These are phyloP conservation scores for Phlebiopsis flavidoalba DNA, from an alignment of 768 basidiomycete genomes.

Conservation along the genomic window DNA sequence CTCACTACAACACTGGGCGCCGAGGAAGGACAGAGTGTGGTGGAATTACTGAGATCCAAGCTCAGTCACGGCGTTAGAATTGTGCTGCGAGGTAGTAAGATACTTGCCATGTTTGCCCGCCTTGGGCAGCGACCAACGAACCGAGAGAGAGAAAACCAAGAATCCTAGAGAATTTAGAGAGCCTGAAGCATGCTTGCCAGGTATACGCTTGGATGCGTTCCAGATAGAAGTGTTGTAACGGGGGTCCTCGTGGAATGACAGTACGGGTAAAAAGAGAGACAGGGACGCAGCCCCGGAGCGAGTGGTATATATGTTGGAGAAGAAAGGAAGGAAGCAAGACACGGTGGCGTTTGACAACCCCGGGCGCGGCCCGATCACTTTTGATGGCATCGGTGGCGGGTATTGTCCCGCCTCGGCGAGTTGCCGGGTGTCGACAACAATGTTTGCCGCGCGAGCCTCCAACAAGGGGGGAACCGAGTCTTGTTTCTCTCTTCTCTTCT, in stretches of 20 bases:
- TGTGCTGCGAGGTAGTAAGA: not conserved
- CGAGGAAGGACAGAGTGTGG: conserved; percentile 30
- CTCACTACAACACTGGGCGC: conserved; percentile 44
- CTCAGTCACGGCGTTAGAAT: not conserved
- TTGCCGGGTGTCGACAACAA: conserved; percentile 13
- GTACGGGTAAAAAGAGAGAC: not conserved
- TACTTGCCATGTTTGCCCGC: conserved; percentile 19
- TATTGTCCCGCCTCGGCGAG: not conserved
- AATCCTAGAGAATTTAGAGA: not conserved
- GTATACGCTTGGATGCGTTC: not conserved
- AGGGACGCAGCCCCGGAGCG: not conserved
- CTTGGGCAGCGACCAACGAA: conserved; percentile 16
- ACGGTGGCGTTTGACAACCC: not conserved
- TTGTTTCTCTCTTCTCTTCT: conserved; percentile 74
- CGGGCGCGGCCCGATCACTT: not conserved
- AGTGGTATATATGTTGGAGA: not conserved
- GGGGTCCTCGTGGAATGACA: not conserved
- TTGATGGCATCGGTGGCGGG: not conserved
- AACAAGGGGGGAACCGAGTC: conserved; percentile 57
- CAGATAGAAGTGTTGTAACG: not conserved
- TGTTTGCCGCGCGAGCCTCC: conserved; percentile 53
- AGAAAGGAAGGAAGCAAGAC: not conserved
- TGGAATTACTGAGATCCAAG: conserved; percentile 28
- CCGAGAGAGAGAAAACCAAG: conserved; percentile 8
- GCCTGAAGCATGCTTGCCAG: not conserved